Evolutionary conservation across 2,329 filamentous ascomycete genomes (phyloP), one percentile per base, ranked within the genome.

Genomic region (Calonectria pauciramosa): DNA sequence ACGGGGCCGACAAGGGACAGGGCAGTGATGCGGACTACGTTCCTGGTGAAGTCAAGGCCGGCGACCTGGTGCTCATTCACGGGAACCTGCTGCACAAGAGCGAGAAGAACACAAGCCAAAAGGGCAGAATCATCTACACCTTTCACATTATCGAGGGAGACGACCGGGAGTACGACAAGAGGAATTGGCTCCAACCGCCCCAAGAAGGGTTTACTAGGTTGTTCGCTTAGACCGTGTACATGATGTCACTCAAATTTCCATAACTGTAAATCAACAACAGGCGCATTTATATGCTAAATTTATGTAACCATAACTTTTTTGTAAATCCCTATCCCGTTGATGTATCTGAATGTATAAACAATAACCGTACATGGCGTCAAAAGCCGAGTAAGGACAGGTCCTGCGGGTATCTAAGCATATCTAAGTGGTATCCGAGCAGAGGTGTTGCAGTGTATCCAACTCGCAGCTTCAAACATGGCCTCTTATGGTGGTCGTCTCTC

Each of bases 11-110:
- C 72, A 86, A 87, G 30, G 82, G 83, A 14, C 84, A 81, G 23
- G 83, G 77, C 13, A 9, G 26, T 3, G 85, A 86, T 34, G 84
- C 83, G 4, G 85, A 84, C 75, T 97, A 98, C 85, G 92, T 94
- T 68, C 87, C 96, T 64, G 94, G 94, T 4, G 95, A 98, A 87
- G 95, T 99, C 70, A 96, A 96, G 87, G 96, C 96, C 0, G 97
- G 97, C 0, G 94, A 94, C 60, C 85, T 99, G 84, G 96, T 99
- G 63, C 86, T 99, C 76, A 99, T 99, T 78, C 96, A 99, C 87
- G 97, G 97, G 1, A 99, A 99, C 85, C 86, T 98, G 80, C 84
- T 99, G 87, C 97, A 99, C 86, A 98, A 98, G 91, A 98, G 96
- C 83, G 96, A 98, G 90, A 95, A 91, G 89, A 99, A 99, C 84